phyloP scores from a whole-genome alignment of 148 eudicot genomes.

The Gaultheria prostrata region DNA sequence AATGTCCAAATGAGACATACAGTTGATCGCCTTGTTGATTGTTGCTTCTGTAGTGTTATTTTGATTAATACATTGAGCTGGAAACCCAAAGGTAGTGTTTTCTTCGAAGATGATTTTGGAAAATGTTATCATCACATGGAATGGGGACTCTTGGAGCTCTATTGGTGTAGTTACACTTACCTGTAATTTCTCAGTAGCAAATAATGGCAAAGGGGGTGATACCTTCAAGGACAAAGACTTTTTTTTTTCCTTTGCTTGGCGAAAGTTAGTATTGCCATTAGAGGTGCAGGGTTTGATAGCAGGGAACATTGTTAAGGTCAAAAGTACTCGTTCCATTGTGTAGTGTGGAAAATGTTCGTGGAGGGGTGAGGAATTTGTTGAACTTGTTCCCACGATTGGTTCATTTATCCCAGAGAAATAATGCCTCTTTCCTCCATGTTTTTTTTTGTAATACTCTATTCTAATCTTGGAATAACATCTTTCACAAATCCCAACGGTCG shows the following conservation, averaged over 20 bases:
- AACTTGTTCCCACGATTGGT: background rate
- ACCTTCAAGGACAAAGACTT: background rate
- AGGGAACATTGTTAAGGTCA: background rate
- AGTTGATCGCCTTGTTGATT: slow-evolving; percentile 5
- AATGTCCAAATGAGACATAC: background rate
- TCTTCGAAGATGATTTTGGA: background rate
- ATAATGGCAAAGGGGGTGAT: background rate
- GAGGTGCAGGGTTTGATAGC: background rate
- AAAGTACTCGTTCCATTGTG: background rate
- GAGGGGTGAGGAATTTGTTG: background rate
- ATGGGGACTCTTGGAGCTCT: background rate
- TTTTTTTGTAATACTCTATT: background rate
- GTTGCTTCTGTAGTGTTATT: background rate
- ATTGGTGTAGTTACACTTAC: background rate
- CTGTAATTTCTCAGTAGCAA: background rate
- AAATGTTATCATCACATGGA: background rate
- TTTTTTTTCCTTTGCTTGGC: too few species aligned
- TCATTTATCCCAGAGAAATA: background rate
- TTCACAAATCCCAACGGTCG: background rate
- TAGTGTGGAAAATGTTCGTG: background rate
- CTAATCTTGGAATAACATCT: background rate
- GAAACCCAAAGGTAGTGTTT: background rate
- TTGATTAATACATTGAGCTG: background rate
- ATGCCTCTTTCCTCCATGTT: background rate
- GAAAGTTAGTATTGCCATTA: background rate